Evolutionary conservation across 495 filamentous ascomycete genomes (phyloP).

Genomic region (Sphaerosporella brunnea): DNA sequence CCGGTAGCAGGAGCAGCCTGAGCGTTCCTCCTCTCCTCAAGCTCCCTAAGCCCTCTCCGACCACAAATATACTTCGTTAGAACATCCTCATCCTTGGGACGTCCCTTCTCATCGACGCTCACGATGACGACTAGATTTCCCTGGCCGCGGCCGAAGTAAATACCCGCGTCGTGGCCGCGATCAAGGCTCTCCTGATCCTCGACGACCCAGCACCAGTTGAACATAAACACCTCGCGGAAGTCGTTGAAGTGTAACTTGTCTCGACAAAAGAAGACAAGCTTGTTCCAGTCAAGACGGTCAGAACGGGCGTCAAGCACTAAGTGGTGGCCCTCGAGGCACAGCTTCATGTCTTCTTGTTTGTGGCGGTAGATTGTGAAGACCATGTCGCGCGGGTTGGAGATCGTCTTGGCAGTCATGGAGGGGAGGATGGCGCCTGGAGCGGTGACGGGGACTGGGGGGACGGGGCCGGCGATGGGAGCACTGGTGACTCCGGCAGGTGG

Average conservation of each 20-base stretch:
- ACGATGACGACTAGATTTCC: slow-evolving; percentile 1
- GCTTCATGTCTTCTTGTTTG: not conserved
- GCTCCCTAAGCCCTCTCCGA: not conserved
- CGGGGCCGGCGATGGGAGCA: not conserved
- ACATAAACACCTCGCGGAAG: not conserved
- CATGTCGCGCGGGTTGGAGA: not conserved
- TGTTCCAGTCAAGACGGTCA: not conserved
- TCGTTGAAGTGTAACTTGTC: not conserved
- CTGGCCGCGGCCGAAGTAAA: not conserved
- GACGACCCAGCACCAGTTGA: not conserved
- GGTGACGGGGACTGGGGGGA: not conserved
- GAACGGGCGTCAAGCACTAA: not conserved
- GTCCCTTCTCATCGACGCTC: slow-evolving; percentile 1
- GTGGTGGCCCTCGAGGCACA: not conserved
- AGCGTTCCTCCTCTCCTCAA: not conserved
- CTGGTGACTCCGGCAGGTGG: not conserved
- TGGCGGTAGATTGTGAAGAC: slow-evolving; percentile 2
- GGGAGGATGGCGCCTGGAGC: not conserved
- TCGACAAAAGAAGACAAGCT: not conserved
- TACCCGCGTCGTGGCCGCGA: not conserved
- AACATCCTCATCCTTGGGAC: not conserved
- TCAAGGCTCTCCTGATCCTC: slow-evolving; percentile 3
- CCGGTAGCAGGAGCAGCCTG: too few species aligned
- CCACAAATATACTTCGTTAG: too few species aligned
- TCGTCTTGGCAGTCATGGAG: not conserved